These are phyloP conservation scores for Pythium phragmitis DNA, from an alignment of 352 stramenopile genomes.

Conservation along the genomic window DNA sequence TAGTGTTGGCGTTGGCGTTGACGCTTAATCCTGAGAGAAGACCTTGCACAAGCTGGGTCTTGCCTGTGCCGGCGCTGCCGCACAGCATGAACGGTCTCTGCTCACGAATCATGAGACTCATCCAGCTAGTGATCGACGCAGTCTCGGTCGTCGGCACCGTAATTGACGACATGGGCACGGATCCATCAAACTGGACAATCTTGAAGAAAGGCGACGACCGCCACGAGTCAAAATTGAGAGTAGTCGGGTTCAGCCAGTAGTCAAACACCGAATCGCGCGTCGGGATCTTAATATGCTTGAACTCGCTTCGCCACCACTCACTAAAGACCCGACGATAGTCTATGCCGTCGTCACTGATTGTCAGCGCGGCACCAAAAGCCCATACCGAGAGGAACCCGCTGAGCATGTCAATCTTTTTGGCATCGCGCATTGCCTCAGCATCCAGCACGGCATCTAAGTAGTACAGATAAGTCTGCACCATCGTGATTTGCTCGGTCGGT, in stretches of 20 bases:
- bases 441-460: constrained; percentile 89
- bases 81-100: constrained; percentile 93
- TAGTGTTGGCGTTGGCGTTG: constrained; percentile 22
- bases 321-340: constrained; percentile 94
- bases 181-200: constrained; percentile 71
- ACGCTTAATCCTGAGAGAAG: constrained; percentile 58
- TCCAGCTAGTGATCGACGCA: constrained; percentile 92
- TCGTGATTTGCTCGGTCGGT: constrained; percentile 87
- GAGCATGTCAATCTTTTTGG: constrained; percentile 74
- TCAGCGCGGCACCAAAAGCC: constrained; percentile 89
- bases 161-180: constrained; percentile 76
- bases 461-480: constrained; percentile 92
- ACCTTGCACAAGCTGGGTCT: constrained; percentile 92
- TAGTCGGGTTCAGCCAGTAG: constrained; percentile 93
- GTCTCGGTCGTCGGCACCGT: constrained; percentile 94
- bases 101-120: constrained; percentile 91
- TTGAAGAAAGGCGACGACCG: constrained; percentile 92
- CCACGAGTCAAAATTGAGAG: constrained; percentile 92
- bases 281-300: constrained; percentile 95
- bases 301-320: constrained; percentile 93
- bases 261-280: constrained; percentile 94
- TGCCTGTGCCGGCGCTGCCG: constrained; percentile 91
- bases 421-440: constrained; percentile 52
- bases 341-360: constrained; percentile 90
- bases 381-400: constrained; percentile 94